Evolutionary conservation across 768 basidiomycete genomes (phyloP), one percentile per base, ranked within the genome.

Genomic region (Phylloporus rhodoxanthus): DNA sequence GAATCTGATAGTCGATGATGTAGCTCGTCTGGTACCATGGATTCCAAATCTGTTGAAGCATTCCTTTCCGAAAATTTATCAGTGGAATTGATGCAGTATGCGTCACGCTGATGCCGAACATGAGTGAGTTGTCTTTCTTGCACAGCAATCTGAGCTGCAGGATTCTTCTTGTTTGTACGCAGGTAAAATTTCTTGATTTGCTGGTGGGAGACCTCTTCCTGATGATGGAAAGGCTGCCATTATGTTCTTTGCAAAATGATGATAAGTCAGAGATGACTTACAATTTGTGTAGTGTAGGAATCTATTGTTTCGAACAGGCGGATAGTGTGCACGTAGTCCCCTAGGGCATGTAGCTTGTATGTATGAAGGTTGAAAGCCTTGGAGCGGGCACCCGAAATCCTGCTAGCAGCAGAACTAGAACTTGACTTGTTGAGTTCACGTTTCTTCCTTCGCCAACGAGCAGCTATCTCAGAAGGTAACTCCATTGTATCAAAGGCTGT

Each of bases 181-280:
- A 32, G 46, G 46, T 70, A 67, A 10, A 57, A 56, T 19, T 39
- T 43, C 42, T 73, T 73, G 6, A 69, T 52, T 0, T 50, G 48
- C 0, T 54, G 63, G 46, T 72, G 72, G 5, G 68, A 52, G 1
- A 63, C 55, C 45, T 73, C 68, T 6, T 70, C 67, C 70, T 72
- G 33, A 25, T 7, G 7, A 5, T 9, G 15, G 13, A n/a, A 30
- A 13, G 9, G 30, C 9, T 14, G 15, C 33, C 33, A 34, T 34
- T 34, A n/a, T n/a, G 8, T 25, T 25, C 25, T 25, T 25, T 25
- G 25, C 7, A 7, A 7, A 25, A 25, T 25, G 7, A 25, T 25
- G 25, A 25, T 25, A 7, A 3, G 7, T 25, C 7, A 2, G 32
- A 47, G 3, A 25, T 3, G 20, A 55, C 58, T n/a, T 28, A 65